phyloP scores from a whole-genome alignment of 73 alveolate genomes.

The Paramecium biaurelia region DNA sequence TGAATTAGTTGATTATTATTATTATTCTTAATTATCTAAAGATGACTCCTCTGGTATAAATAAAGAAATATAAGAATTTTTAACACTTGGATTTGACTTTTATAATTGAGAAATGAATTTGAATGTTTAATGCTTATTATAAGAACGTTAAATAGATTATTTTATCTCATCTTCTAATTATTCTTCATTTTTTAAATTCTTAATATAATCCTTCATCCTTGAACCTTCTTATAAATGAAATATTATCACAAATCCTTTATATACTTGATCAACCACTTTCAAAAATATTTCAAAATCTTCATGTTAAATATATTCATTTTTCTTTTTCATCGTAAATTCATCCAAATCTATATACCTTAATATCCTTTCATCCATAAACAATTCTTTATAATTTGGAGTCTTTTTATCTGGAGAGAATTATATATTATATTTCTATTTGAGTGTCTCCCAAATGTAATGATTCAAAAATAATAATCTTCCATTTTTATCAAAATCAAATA shows the following conservation, averaged over 20 bases:
- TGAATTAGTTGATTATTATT: neutral
- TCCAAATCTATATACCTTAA: neutral
- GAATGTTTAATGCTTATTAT: conserved; percentile 25
- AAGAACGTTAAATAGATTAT: neutral
- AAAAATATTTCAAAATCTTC: conserved; percentile 40
- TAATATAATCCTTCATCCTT: conserved; percentile 1
- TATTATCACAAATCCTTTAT: conserved; percentile 19
- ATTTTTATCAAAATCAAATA: conserved; percentile 42
- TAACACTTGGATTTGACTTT: conserved; percentile 23
- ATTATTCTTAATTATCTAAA: neutral
- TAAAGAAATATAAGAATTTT: neutral
- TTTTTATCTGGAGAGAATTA: neutral
- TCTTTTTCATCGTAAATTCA: neutral
- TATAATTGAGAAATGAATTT: neutral
- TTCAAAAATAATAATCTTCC: neutral
- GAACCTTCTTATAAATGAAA: conserved; percentile 30
- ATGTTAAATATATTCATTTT: neutral
- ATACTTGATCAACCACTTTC: neutral
- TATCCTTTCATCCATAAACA: conserved; percentile 31
- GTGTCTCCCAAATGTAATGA: conserved; percentile 10
- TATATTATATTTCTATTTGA: neutral
- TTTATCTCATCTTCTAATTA: neutral
- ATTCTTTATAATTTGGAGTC: neutral
- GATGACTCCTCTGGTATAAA: conserved; percentile 22
- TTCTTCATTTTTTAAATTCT: conserved; percentile 15